Conservation (phyloP, 202 grass and related monocot species). For the Zoysia matrella region DNA sequence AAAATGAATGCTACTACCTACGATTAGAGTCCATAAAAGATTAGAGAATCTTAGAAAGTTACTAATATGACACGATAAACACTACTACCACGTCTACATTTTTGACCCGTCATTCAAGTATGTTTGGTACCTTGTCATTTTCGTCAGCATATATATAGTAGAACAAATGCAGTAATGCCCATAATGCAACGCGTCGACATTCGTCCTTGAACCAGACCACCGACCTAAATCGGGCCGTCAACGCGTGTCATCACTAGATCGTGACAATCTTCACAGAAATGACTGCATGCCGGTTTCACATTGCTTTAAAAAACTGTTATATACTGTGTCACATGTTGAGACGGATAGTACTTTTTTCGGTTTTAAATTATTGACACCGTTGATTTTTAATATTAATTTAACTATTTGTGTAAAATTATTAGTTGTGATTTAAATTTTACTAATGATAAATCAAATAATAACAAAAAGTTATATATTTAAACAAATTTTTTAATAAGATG, state of each 20-base stretch:
- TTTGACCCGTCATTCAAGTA: background rate
- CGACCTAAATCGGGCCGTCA: background rate
- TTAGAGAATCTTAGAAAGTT: no score
- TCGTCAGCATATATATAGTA: conserved; percentile 3
- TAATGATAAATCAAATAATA: no score
- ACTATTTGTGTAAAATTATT: no score
- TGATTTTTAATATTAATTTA: no score
- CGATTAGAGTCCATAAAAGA: no score
- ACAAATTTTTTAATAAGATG: no score
- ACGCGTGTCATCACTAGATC: background rate
- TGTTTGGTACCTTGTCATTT: conserved; percentile 44
- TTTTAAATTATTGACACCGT: no score
- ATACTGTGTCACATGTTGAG: no score
- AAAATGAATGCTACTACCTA: background rate
- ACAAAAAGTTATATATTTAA: no score
- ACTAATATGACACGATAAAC: background rate
- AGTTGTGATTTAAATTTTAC: no score
- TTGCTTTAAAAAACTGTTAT: background rate
- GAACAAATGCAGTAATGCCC: background rate
- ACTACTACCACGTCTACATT: background rate
- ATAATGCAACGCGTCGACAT: background rate
- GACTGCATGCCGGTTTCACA: background rate
- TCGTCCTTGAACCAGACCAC: conserved; percentile 13
- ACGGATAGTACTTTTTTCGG: no score
- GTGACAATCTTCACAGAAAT: background rate